phyloP scores from a whole-genome alignment of 192 early-diverging fungal species.

The Coemansia sp. region DNA sequence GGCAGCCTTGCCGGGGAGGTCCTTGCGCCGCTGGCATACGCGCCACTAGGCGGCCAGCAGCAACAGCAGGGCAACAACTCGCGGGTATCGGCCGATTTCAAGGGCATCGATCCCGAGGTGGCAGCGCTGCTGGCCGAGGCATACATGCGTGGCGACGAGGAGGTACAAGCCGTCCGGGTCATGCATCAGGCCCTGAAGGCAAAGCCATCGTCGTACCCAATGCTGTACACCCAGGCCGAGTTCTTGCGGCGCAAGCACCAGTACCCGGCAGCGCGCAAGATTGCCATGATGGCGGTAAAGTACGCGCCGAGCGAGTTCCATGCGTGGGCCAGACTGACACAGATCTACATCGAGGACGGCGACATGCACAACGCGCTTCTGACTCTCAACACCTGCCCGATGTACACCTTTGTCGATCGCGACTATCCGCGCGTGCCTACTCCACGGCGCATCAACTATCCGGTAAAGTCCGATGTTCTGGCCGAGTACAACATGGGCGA shows the following conservation, averaged over 20 bases:
- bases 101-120: slow-evolving; percentile 75
- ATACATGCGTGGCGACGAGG: slow-evolving; percentile 80
- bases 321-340: slow-evolving; percentile 93
- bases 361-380: slow-evolving; percentile 82
- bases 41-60: slow-evolving; percentile 20
- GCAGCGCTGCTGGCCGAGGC: slow-evolving; percentile 77
- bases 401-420: slow-evolving; percentile 88
- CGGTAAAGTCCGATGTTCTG: slow-evolving; percentile 74
- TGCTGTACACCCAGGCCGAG: slow-evolving; percentile 86
- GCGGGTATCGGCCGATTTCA: slow-evolving; percentile 26
- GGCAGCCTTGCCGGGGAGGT: slow-evolving; percentile 69
- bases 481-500: slow-evolving; percentile 46
- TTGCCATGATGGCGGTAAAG: slow-evolving; percentile 91
- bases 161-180: slow-evolving; percentile 86
- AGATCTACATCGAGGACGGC: slow-evolving; percentile 81
- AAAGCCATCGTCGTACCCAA: slow-evolving; percentile 67
- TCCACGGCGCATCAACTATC: slow-evolving; percentile 81
- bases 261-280: slow-evolving; percentile 70
- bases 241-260: slow-evolving; percentile 75
- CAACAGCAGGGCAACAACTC: not conserved
- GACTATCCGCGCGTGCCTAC: slow-evolving; percentile 89
- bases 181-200: slow-evolving; percentile 78
- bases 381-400: slow-evolving; percentile 96
- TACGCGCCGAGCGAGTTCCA: slow-evolving; percentile 91
- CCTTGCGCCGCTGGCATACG: slow-evolving; percentile 60